Evolutionary conservation across 192 early-diverging fungal genomes (phyloP), one percentile per base, ranked within the genome.

Genomic region (Geranomyces michiganensis): DNA sequence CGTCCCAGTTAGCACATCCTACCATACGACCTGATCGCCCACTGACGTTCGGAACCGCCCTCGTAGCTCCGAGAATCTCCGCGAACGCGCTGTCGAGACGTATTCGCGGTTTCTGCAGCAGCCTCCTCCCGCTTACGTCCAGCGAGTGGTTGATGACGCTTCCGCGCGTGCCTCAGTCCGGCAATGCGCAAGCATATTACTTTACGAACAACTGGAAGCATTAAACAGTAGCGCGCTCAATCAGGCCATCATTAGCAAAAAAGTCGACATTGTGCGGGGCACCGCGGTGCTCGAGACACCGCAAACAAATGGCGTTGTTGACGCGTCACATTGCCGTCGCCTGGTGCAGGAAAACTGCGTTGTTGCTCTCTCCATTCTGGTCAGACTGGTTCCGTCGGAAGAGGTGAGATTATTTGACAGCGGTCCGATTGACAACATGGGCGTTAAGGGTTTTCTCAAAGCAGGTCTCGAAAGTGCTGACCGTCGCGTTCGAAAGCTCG

Each of bases 321-420:
- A 53, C 51, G 6, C 6, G 19, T n/a, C 51, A 26, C 51, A 26
- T 7, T 53, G 51, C 24, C 51, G 19, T 26, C 24, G n/a, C 7
- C 51, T 64, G 12, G 70, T 61, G 13, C 70, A 64, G 29, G 24
- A 48, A 12, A 72, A 72, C 29, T 72, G 61, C 61, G 21, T 36
- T 8, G 70, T 72, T 12, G 70, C 70, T 26, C 13, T 72, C 19
- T 43, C 70, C 22, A 30, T 56, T 29, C 31, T 64, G 14, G 47
- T 47, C 19, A n/a, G 27, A 14, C 19, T 72, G 22, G 14, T 64
- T 17, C 15, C 29, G 48, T 48, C 27, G 12, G 32, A 72, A 33
- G 70, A 64, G 47, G 70, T 64, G n/a, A 60, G 27, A 17, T 6
- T 6, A 60, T 26, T 17, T 60, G 58, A 41, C 36, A 41, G 36